Percentiles rank a stretch among this genome's conserved stretches.
Conservation (phyloP, 1,284 basidiomycete genomes). For the Amylostereum areolatum region DNA sequence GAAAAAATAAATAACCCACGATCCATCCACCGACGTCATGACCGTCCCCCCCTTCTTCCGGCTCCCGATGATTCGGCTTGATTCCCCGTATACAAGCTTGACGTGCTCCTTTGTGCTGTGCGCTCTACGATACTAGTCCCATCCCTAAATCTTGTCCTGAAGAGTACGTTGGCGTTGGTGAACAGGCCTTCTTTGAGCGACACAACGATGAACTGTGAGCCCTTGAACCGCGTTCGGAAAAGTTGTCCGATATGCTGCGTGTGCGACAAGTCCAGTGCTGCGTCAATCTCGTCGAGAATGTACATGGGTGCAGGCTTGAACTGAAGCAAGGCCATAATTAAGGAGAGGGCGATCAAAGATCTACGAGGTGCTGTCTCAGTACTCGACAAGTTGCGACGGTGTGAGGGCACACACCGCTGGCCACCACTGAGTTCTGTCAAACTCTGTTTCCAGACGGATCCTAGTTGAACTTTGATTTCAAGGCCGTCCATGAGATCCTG, state of each 20-base stretch:
- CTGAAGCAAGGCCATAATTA: slow-evolving; percentile 97
- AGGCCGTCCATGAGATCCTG: slow-evolving; percentile 92
- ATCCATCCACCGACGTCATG: too few relatives aligned
- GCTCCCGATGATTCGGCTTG: too few relatives aligned
- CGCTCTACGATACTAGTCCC: slow-evolving; percentile 89
- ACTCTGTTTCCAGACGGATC: slow-evolving; percentile 95
- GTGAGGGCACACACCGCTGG: slow-evolving; percentile 59
- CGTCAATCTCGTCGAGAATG: slow-evolving; percentile 98
- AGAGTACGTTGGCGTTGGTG: slow-evolving; percentile 96
- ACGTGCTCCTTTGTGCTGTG: slow-evolving; percentile 56
- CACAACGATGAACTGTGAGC: slow-evolving; percentile 97
- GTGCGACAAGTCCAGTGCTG: slow-evolving; percentile 92
- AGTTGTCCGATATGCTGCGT: slow-evolving; percentile 97
- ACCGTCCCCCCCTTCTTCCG: too few relatives aligned
- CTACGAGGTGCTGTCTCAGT: too few relatives aligned
- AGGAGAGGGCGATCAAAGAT: slow-evolving; percentile 93
- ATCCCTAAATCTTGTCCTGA: slow-evolving; percentile 88
- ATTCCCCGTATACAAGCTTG: slow-evolving; percentile 35
- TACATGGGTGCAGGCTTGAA: slow-evolving; percentile 99
- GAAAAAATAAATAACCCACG: too few relatives aligned
- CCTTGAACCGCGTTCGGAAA: slow-evolving; percentile 96
- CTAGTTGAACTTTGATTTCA: slow-evolving; percentile 95
- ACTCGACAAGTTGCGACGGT: slow-evolving; percentile 32
- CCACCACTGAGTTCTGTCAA: slow-evolving; percentile 96
- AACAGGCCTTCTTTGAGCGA: slow-evolving; percentile 96